Evolutionary conservation across 371 early-diverging fungal genomes (phyloP).

Genomic region (Rhizopus microsporus): DNA sequence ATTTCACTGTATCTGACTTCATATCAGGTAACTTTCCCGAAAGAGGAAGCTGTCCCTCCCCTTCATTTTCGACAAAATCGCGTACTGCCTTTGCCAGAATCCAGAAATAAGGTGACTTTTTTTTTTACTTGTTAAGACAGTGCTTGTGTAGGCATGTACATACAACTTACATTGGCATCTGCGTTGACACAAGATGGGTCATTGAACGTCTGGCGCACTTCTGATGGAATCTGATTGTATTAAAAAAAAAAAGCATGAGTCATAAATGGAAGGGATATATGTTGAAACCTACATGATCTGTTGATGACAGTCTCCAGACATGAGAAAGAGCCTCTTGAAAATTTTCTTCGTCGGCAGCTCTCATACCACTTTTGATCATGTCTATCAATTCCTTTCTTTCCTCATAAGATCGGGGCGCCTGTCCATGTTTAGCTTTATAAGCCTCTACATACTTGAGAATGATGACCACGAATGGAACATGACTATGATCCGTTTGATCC

Average conservation of each 20-base stretch:
- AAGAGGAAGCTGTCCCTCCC: slow-evolving; percentile 77
- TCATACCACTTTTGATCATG: slow-evolving; percentile 56
- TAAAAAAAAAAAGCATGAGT: not conserved
- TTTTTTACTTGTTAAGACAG: not conserved
- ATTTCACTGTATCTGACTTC: slow-evolving; percentile 91
- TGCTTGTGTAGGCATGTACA: not conserved
- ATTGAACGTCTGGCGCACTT: slow-evolving; percentile 54
- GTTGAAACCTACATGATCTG: slow-evolving; percentile 21
- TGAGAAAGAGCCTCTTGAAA: slow-evolving; percentile 81
- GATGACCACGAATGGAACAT: slow-evolving; percentile 86
- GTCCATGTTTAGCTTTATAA: slow-evolving; percentile 64
- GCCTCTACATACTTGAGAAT: slow-evolving; percentile 70
- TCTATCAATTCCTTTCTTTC: slow-evolving; percentile 73
- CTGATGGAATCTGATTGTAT: slow-evolving; percentile 43
- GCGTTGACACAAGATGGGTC: slow-evolving; percentile 53
- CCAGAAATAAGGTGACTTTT: slow-evolving; percentile 87
- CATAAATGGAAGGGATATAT: not conserved
- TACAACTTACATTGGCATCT: slow-evolving; percentile 45
- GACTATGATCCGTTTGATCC: slow-evolving; percentile 72
- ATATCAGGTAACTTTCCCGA: slow-evolving; percentile 92
- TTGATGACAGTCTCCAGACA: slow-evolving; percentile 54
- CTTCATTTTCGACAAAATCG: slow-evolving; percentile 78
- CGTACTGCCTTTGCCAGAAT: slow-evolving; percentile 74
- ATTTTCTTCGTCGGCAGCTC: slow-evolving; percentile 78
- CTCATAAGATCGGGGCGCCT: slow-evolving; percentile 57